Evolutionary conservation across 2,329 filamentous ascomycete species (phyloP).

Genomic region (Hypoxylon sp.): DNA sequence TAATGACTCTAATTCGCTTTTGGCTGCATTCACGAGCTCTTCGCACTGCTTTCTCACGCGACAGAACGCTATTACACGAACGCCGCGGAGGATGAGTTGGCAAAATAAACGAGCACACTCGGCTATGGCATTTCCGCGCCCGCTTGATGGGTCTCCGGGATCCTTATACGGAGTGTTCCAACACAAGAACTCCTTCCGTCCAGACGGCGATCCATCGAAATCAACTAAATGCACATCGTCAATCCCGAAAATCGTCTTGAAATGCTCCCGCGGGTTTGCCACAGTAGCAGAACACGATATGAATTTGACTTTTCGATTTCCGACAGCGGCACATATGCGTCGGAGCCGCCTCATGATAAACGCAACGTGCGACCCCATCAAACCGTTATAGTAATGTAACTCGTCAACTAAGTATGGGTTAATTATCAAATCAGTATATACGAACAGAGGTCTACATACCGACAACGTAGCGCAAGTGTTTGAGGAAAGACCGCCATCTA

Average conservation of each 20-base stretch:
- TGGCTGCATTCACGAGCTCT: slow-evolving; percentile 83
- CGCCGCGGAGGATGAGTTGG: slow-evolving; percentile 87
- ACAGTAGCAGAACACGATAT: slow-evolving; percentile 98
- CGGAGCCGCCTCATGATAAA: slow-evolving; percentile 93
- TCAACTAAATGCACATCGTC: slow-evolving; percentile 85
- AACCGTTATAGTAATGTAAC: slow-evolving; percentile 94
- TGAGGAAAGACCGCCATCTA: slow-evolving; percentile 88
- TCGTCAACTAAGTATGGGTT: slow-evolving; percentile 73
- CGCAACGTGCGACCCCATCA: slow-evolving; percentile 94
- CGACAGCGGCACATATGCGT: slow-evolving; percentile 89
- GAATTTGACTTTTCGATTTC: slow-evolving; percentile 88
- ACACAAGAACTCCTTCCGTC: slow-evolving; percentile 93
- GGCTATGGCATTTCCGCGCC: slow-evolving; percentile 83
- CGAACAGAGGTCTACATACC: slow-evolving; percentile 58
- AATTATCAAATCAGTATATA: neutral
- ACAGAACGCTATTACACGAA: slow-evolving; percentile 94
- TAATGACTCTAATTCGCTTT: slow-evolving; percentile 79
- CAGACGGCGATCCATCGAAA: slow-evolving; percentile 92
- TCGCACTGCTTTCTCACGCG: slow-evolving; percentile 91
- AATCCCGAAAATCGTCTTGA: slow-evolving; percentile 93
- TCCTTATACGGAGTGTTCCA: slow-evolving; percentile 99
- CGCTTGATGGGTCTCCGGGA: slow-evolving; percentile 86
- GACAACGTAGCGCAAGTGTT: slow-evolving; percentile 91
- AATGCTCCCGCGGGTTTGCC: slow-evolving; percentile 91
- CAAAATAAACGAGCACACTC: slow-evolving; percentile 94